Conservation (phyloP, 495 filamentous ascomycete genomes). For the Poronia punctata region DNA sequence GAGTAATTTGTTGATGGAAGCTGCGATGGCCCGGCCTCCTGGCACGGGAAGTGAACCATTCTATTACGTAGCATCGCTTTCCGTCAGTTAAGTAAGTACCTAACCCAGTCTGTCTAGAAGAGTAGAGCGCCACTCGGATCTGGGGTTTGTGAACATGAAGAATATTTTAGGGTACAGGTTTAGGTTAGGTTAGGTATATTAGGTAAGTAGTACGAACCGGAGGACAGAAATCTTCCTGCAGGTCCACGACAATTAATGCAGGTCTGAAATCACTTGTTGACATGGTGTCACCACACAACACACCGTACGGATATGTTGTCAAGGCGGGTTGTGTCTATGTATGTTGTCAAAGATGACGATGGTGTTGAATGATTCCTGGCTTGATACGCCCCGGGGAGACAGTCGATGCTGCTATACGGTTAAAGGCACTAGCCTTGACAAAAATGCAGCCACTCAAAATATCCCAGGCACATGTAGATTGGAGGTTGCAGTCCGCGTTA, state of each 20-base stretch:
- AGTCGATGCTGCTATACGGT: too few relatives aligned
- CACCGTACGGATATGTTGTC: constrained; percentile 9
- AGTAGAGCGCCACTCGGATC: too few relatives aligned
- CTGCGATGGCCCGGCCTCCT: constrained; percentile 60
- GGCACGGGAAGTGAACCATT: constrained; percentile 75
- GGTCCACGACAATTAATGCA: constrained; percentile 65
- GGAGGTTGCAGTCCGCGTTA: too few relatives aligned
- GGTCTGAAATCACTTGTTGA: constrained; percentile 26
- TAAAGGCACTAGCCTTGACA: too few relatives aligned
- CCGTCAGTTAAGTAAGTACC: too few relatives aligned
- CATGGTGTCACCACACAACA: too few relatives aligned
- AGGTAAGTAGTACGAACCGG: constrained; percentile 51
- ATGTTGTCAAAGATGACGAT: not conserved
- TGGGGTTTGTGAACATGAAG: not conserved
- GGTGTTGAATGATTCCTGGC: too few relatives aligned
- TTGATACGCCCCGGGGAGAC: too few relatives aligned
- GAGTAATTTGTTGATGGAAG: constrained; percentile 70
- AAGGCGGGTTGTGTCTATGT: not conserved
- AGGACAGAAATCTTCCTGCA: constrained; percentile 96
- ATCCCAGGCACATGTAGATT: too few relatives aligned
- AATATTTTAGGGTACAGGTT: not conserved
- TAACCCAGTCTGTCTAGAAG: too few relatives aligned
- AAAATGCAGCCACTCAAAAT: too few relatives aligned
- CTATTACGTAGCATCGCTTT: constrained; percentile 33
- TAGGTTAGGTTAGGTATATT: not conserved